Evolutionary conservation across 2,329 filamentous ascomycete genomes (phyloP), one percentile per base, ranked within the genome.

Genomic region (Colletotrichum navitas): DNA sequence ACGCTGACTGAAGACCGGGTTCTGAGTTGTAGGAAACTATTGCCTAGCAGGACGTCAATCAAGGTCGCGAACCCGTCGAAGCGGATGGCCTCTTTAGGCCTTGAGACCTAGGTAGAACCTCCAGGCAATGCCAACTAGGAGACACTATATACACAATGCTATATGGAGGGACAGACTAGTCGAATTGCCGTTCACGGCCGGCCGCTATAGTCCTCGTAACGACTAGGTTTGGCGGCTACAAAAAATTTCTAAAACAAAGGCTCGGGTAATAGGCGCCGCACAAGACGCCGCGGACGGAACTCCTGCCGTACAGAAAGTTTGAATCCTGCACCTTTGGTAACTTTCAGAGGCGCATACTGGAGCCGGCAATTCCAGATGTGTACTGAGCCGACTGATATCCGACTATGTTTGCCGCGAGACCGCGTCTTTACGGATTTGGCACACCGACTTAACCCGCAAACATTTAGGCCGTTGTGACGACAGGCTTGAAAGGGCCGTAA

Each of bases 41-140:
- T 39, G 39, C 5, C 16, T n/a, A n/a, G 18, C 5, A n/a, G 58
- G n/a, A 3, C 18, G 5, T 52, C 16, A 18, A 32, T 32, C 49
- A 39, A 45, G 58, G 21, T 3, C n/a, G 41, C 41, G 26, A 61
- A n/a, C 32, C 11, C 18, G 26, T 14, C 41, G 26, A 14, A 8
- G 16, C 41, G 26, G 8, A 8, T 10, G 5, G 32, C 24, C 26
- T 10, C 34, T 39, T 41, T 36, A 8, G 45, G 29, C 11, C n/a
- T 18, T 14, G 29, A 26, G 10, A 51, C 39, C 67, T 32, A 32
- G 41, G 63, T 51, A 34, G 43, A 58, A 36, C 26, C 63, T 47
- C 43, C 8, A 34, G 24, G n/a, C 32, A 66, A 10, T n/a, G 51
- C 32, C 34, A 6, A 26, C 24, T 34, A n/a, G 11, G 21, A 36